Percentiles rank a stretch among this genome's conserved stretches.
These are phyloP conservation scores for Neofusicoccum kwambonambiense DNA, from an alignment of 2,329 filamentous ascomycete species.

Conservation along the genomic window DNA sequence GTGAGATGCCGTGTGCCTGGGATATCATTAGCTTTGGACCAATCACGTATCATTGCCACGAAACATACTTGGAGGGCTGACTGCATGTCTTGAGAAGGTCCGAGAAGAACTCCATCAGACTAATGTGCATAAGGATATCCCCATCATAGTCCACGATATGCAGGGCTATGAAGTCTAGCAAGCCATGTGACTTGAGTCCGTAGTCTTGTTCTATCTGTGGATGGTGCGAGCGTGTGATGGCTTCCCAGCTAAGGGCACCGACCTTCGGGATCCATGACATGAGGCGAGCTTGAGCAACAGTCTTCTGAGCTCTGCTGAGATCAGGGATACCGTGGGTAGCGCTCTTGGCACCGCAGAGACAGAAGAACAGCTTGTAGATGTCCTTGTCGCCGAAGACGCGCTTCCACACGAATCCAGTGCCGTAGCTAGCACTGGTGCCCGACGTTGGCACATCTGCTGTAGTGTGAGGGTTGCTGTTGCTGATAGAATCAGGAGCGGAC, in stretches of 20 bases:
- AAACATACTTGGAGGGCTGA: slow-evolving; percentile 9
- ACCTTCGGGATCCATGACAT: slow-evolving; percentile 57
- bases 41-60: background rate
- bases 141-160: slow-evolving; percentile 56
- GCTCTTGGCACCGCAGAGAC: slow-evolving; percentile 51
- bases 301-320: slow-evolving; percentile 53
- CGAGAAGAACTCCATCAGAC: slow-evolving; percentile 57
- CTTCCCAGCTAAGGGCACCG: slow-evolving; percentile 55
- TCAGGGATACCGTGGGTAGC: slow-evolving; percentile 30
- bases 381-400: slow-evolving; percentile 61
- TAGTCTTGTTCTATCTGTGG: slow-evolving; percentile 50
- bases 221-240: slow-evolving; percentile 52
- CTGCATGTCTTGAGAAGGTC: slow-evolving; percentile 48
- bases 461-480: background rate
- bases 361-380: slow-evolving; percentile 58
- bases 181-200: slow-evolving; percentile 33
- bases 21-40: background rate
- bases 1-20: slow-evolving; percentile 8
- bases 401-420: slow-evolving; percentile 55
- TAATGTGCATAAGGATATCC: slow-evolving; percentile 61
- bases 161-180: slow-evolving; percentile 56
- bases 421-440: slow-evolving; percentile 24
- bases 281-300: slow-evolving; percentile 60
- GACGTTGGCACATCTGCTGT: background rate
- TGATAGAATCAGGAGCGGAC: slow-evolving; percentile 24